Evolutionary conservation across 192 early-diverging fungal genomes (phyloP), one percentile per base, ranked within the genome.

Genomic region (Coemansia sp.): DNA sequence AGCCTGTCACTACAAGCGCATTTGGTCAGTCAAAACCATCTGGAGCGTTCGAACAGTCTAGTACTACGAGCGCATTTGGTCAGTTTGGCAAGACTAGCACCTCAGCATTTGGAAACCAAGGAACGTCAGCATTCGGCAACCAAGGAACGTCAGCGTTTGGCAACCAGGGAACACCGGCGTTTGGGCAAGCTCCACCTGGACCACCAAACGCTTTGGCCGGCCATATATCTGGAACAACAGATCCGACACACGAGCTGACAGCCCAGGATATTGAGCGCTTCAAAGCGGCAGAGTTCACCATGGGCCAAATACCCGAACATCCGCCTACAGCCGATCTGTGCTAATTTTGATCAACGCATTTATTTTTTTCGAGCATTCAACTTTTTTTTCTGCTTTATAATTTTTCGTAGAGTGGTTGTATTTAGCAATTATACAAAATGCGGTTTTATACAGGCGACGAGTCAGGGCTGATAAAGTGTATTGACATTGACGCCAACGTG

Each of bases 401-500:
- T 54, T 54, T 54, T 28, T 28, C 11, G 9, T 28, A 8, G 6
- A 28, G 22, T 31, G 10, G n/a, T 17, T 11, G 20, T 51, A 12
- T 20, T 19, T 25, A 12, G 11, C 25, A 44, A 44, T n/a, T n/a
- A 44, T 15, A 44, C 2, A 12, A 26, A 54, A 84, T 84, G 83
- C 59, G 69, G 59, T 72, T 84, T 47, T 74, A 68, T 31, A 84
- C 83, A n/a, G 69, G 75, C 10, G 83, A 84, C 70, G 79, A 84
- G 55, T 58, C 69, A 4, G 83, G 83, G 22, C 69, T 79, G 42
- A 54, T 84, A 15, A 84, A 84, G 51, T 60, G 60, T 5, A 57
- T 72, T 4, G 69, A 72, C 36, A 66, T 75, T 47, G 78, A 81
- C 63, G 44, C 64, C 52, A 81, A 72, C 26, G 72, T 81, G 17